phyloP scores from a whole-genome alignment of 2,329 filamentous ascomycete genomes.

The Periglandula ipomoeae region DNA sequence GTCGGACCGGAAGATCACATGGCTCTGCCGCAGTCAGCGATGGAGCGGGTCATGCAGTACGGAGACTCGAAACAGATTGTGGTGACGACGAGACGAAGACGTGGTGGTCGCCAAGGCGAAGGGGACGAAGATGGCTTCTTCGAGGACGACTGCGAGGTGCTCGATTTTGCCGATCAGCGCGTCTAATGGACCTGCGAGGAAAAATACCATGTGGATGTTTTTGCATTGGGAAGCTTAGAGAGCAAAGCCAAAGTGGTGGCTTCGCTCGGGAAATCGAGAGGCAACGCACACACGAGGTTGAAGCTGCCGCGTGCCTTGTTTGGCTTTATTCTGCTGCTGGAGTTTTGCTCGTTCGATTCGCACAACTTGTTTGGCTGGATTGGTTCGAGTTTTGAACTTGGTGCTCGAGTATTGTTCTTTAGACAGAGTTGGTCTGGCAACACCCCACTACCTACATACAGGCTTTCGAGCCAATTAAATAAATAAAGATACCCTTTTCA shows the following conservation, averaged over 20 bases:
- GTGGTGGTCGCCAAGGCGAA: constrained; percentile 37
- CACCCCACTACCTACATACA: background rate
- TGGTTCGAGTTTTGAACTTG: constrained; percentile 4
- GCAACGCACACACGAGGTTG: background rate
- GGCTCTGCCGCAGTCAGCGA: constrained; percentile 52
- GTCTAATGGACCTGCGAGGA: no score
- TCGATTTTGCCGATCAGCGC: constrained; percentile 73
- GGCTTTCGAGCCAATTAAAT: constrained; percentile 18
- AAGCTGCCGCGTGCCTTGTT: background rate
- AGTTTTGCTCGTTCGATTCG: constrained; percentile 7
- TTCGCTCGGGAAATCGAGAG: background rate
- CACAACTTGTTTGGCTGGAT: constrained; percentile 6
- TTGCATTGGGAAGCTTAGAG: background rate
- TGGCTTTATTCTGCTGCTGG: constrained; percentile 2
- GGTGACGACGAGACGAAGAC: constrained; percentile 67
- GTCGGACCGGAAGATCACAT: constrained; percentile 44
- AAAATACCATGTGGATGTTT: no score
- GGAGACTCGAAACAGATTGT: constrained; percentile 68
- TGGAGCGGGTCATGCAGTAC: constrained; percentile 52
- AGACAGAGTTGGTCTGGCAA: constrained; percentile 7
- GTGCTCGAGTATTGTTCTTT: background rate
- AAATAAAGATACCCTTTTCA: constrained; percentile 22
- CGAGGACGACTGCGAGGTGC: constrained; percentile 84
- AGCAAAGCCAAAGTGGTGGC: background rate
- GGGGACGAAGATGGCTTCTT: constrained; percentile 71